Conservation (phyloP, 768 basidiomycete genomes). For the Suillus bovinus region DNA sequence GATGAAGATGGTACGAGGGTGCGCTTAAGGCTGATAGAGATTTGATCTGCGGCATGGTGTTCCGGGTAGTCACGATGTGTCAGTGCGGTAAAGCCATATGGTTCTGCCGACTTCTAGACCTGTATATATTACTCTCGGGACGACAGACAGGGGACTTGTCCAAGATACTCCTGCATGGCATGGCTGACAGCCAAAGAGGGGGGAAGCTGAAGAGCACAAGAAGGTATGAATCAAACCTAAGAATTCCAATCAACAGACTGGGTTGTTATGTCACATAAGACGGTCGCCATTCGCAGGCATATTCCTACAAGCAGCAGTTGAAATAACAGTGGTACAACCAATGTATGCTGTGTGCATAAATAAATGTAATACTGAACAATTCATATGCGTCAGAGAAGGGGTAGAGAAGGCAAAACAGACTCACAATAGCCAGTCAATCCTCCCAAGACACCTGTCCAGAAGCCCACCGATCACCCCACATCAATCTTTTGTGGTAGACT, state of each 20-base stretch:
- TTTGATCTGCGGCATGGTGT: background rate
- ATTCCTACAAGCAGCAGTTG: background rate
- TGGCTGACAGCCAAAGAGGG: background rate
- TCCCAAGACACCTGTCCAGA: constrained; percentile 88
- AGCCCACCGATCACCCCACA: constrained; percentile 89
- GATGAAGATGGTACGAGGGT: background rate
- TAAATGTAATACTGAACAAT: background rate
- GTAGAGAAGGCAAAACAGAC: background rate
- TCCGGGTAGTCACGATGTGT: background rate
- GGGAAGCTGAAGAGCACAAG: background rate
- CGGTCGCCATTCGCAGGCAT: background rate
- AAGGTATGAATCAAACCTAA: background rate
- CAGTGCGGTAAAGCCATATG: background rate
- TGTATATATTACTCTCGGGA: too few relatives aligned
- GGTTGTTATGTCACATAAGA: background rate
- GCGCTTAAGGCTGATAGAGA: background rate
- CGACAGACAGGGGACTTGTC: too few relatives aligned
- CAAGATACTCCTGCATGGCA: background rate
- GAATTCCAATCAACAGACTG: background rate
- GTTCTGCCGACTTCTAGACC: too few relatives aligned
- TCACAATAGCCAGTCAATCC: constrained; percentile 28
- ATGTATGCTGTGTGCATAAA: background rate
- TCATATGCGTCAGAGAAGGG: background rate
- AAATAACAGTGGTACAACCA: background rate
- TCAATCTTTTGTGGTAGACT: constrained; percentile 89